Percentiles rank a stretch among this genome's conserved stretches.
Conservation (phyloP, 2,329 filamentous ascomycete genomes). For the Rosellinia necatrix region DNA sequence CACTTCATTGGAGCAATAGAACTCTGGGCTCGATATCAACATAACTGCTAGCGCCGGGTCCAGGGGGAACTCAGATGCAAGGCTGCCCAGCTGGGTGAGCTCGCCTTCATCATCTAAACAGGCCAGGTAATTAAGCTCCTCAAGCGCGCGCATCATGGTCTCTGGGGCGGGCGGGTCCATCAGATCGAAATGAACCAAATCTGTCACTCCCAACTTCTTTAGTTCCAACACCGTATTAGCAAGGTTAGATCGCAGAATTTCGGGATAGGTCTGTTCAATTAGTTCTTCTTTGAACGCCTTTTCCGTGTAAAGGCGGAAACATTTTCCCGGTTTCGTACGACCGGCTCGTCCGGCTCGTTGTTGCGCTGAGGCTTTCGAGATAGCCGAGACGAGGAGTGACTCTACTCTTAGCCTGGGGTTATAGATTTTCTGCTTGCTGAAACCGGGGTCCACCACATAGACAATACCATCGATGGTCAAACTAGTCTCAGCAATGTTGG, state of each 20-base stretch:
- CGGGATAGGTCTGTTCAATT: constrained; percentile 95
- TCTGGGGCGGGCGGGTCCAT: constrained; percentile 99
- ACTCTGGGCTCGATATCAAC: constrained; percentile 96
- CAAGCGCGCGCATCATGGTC: constrained; percentile 95
- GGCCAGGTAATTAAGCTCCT: constrained; percentile 96
- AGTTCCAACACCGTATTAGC: constrained; percentile 93
- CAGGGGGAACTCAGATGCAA: constrained; percentile 93
- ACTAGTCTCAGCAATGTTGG: constrained; percentile 97
- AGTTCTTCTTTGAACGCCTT: constrained; percentile 96
- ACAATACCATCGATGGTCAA: constrained; percentile 99
- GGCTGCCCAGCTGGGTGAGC: constrained; percentile 79
- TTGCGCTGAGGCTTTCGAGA: constrained; percentile 96
- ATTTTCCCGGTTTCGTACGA: constrained; percentile 97
- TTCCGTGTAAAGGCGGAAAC: constrained; percentile 96
- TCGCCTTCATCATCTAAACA: constrained; percentile 97
- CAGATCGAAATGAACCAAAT: constrained; percentile 96
- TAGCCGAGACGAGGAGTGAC: constrained; percentile 94
- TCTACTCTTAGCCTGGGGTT: constrained; percentile 96
- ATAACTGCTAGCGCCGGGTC: constrained; percentile 95
- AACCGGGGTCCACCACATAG: constrained; percentile 98
- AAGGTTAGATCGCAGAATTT: constrained; percentile 92
- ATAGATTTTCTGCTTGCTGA: constrained; percentile 99
- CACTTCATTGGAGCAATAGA: constrained; percentile 98
- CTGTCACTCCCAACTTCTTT: constrained; percentile 95
- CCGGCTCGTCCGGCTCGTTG: constrained; percentile 98